Evolutionary conservation across 2,329 filamentous ascomycete genomes (phyloP).

Genomic region (Aspergillus sp.): DNA sequence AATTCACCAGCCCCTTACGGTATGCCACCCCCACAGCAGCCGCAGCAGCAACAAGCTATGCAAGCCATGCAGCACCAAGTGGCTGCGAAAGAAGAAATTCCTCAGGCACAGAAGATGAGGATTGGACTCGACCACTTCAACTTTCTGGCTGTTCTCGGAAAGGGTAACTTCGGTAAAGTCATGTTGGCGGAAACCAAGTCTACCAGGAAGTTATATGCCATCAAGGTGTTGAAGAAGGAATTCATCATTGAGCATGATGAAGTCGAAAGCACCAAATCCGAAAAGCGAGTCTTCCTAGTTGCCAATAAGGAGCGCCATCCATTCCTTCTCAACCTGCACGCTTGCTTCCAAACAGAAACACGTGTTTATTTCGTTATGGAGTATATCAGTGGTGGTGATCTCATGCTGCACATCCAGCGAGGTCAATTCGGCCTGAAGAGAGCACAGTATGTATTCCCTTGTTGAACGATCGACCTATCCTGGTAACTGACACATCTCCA

Average conservation of each 20-base stretch:
- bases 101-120: conserved; percentile 51
- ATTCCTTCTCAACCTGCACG: conserved; percentile 91
- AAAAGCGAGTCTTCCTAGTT: conserved; percentile 95
- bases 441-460: conserved; percentile 70
- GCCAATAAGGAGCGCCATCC: conserved; percentile 97
- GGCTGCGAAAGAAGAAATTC: conserved; percentile 30
- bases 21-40: conserved; percentile 21
- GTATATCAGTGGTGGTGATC: conserved; percentile 95
- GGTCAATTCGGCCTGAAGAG: conserved; percentile 94
- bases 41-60: conserved; percentile 20
- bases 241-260: conserved; percentile 99
- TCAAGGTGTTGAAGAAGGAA: conserved; percentile 99
- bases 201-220: conserved; percentile 88
- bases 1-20: conserved; percentile 22
- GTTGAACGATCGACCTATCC: background rate
- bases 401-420: conserved; percentile 98
- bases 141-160: conserved; percentile 95
- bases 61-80: conserved; percentile 23
- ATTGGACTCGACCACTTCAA: conserved; percentile 99
- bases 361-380: conserved; percentile 99
- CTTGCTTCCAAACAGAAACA: conserved; percentile 98
- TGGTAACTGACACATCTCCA: background rate
- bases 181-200: conserved; percentile 98
- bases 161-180: conserved; percentile 99
- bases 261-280: conserved; percentile 94